phyloP scores from a whole-genome alignment of 2,329 filamentous ascomycete species.

The Sporothrix euskadiensis region DNA sequence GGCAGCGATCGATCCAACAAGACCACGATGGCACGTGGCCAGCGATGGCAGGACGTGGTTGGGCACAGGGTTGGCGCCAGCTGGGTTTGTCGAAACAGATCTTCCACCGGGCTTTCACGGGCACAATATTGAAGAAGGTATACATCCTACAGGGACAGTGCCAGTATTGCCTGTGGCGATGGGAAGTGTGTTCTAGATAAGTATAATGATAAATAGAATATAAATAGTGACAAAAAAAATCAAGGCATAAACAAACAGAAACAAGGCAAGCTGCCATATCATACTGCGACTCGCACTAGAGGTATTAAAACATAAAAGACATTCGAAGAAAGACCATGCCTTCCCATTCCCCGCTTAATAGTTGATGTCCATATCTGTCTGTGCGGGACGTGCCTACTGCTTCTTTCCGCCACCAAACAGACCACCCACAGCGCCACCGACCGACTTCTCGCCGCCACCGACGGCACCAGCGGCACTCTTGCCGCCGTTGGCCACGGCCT shows the following conservation, averaged over 20 bases:
- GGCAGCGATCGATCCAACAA: not conserved
- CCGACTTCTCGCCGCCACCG: not conserved
- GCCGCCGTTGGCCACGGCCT: not conserved
- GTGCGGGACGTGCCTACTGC: not conserved
- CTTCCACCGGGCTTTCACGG: not conserved
- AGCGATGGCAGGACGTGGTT: not conserved
- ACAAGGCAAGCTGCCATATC: not conserved
- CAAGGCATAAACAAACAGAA: not conserved
- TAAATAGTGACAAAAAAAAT: not conserved
- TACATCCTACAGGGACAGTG: too few relatives aligned
- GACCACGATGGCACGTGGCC: not conserved
- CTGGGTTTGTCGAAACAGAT: not conserved
- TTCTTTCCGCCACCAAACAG: slow-evolving; percentile 12
- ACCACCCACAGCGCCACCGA: slow-evolving; percentile 8
- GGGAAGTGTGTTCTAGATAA: not conserved
- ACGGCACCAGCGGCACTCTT: slow-evolving; percentile 1
- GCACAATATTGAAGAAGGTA: not conserved
- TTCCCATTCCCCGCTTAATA: not conserved
- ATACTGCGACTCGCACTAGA: not conserved
- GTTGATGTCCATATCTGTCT: not conserved
- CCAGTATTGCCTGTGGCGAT: too few relatives aligned
- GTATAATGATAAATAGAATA: not conserved
- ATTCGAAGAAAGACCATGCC: not conserved
- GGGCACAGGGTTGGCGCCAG: not conserved
- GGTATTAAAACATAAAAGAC: not conserved